These are phyloP conservation scores for Claviceps sp. DNA, from an alignment of 2,329 filamentous ascomycete genomes.

Conservation along the genomic window DNA sequence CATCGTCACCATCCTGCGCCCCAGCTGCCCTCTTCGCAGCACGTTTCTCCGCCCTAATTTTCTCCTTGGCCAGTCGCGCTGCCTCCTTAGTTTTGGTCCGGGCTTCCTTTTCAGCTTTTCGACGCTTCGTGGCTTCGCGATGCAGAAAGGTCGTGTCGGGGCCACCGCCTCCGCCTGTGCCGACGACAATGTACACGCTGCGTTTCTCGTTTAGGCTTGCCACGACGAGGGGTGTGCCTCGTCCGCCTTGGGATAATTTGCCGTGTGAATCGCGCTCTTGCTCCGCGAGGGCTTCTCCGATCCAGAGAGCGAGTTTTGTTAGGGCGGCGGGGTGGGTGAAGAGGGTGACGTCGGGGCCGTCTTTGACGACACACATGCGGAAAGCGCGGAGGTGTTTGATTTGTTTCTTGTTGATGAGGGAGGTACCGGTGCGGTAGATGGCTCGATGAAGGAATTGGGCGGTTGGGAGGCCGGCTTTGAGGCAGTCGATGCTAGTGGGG, in stretches of 20 bases:
- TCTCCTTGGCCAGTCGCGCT: conserved; percentile 40
- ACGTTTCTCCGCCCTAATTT: conserved; percentile 46
- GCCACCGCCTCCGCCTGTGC: conserved; percentile 75
- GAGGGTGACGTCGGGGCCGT: conserved; percentile 78
- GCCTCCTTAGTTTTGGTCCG: conserved; percentile 51
- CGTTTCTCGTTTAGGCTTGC: conserved; percentile 78
- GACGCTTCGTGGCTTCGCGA: conserved; percentile 50
- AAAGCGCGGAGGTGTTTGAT: conserved; percentile 88
- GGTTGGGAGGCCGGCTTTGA: conserved; percentile 63
- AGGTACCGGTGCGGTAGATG: conserved; percentile 84
- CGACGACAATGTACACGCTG: conserved; percentile 84
- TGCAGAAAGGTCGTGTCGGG: conserved; percentile 58
- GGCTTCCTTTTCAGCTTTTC: conserved; percentile 46
- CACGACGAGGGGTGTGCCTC: conserved; percentile 76
- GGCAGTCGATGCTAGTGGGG: conserved; percentile 50
- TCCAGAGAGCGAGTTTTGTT: conserved; percentile 87
- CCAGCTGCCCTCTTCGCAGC: conserved; percentile 38
- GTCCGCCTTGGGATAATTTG: conserved; percentile 51
- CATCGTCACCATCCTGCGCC: conserved; percentile 23
- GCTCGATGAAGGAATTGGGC: conserved; percentile 84
- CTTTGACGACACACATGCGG: conserved; percentile 89
- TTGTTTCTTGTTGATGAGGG: conserved; percentile 82
- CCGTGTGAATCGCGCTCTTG: conserved; percentile 70
- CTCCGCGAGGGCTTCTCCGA: conserved; percentile 81
- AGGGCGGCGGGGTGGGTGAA: conserved; percentile 89